Evolutionary conservation across 257 asterid genomes (phyloP), one percentile per base, ranked within the genome.

Genomic region (Jaltomata sinuosa): DNA sequence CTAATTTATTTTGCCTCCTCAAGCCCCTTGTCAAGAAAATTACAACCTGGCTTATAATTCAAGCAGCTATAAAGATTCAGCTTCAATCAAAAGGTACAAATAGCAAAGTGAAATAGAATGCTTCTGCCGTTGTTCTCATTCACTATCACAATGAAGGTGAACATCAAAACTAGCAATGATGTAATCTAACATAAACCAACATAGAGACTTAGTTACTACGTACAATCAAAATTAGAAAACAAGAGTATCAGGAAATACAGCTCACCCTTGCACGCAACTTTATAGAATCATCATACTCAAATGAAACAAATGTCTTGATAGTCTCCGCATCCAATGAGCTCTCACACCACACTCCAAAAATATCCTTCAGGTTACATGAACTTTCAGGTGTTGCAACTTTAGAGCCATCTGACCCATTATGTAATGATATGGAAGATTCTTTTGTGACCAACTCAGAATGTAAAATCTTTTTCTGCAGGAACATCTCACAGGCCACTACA

Each of bases 401-500:
- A 74, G 67, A 83, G 83, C 74, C 91, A 34, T 84, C 90, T 47
- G 88, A 80, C 74, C 87, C 92, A 61, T 88, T 85, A 34, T 80
- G 84, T 59, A 86, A 89, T 67, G 82, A 84, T 84, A 84, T 87
- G 42, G 97, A 89, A 42, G 91, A 71, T 88, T 83, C 90, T 83
- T 89, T 93, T 45, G 59, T 81, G 80, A 85, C 87, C 79, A 87
- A 85, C 86, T 89, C 91, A 42, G 94, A 92, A 88, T 91, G 92
- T 78, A 89, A 84, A 82, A 94, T 50, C 88, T 91, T 97, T 89
- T 91, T 97, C 74, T 94, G 97, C 91, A 94, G 83, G 87, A 97
- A 94, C 61, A 93, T 84, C 89, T 97, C 98, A 90, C 87, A 91
- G 85, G 92, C 91, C 86, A 97, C 89, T 80, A 95, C 85, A 91